phyloP scores from a whole-genome alignment of 805 yeast species.

The Dipodascus geniculatus region DNA sequence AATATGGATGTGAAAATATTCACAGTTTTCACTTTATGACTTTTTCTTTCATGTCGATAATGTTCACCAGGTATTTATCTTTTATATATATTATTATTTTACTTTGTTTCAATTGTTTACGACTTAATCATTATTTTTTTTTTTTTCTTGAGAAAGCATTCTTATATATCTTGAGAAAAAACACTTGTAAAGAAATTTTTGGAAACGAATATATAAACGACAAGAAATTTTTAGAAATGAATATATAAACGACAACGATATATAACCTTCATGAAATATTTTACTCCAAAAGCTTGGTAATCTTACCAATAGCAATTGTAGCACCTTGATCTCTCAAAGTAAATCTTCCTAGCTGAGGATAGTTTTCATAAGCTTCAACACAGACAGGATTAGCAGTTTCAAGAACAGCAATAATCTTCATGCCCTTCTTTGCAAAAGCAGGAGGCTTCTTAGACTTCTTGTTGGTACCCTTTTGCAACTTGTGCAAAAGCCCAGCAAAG shows the following conservation, averaged over 20 bases:
- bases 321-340: constrained; percentile 97
- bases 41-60: constrained; percentile 15
- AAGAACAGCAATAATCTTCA: constrained; percentile 90
- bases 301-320: constrained; percentile 97
- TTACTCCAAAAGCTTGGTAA: constrained; percentile 60
- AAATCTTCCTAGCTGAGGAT: constrained; percentile 95
- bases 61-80: constrained; percentile 10
- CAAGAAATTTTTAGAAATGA: no score
- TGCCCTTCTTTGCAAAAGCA: constrained; percentile 96
- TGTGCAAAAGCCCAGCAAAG: constrained; percentile 73
- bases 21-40: no score
- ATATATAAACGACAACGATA: no score
- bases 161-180: no score
- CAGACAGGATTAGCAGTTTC: constrained; percentile 84
- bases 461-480: constrained; percentile 93
- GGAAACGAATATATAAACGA: no score
- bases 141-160: constrained; percentile 8
- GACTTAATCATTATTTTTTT: not conserved
- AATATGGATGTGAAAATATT: constrained; percentile 37
- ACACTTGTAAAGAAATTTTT: no score
- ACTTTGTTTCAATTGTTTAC: not conserved
- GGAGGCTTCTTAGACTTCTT: constrained; percentile 95
- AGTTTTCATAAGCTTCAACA: constrained; percentile 82
- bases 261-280: not conserved
- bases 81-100: constrained; percentile 2